Conservation (phyloP, 192 early-diverging fungal genomes). For the Glomus cerebriforme region DNA sequence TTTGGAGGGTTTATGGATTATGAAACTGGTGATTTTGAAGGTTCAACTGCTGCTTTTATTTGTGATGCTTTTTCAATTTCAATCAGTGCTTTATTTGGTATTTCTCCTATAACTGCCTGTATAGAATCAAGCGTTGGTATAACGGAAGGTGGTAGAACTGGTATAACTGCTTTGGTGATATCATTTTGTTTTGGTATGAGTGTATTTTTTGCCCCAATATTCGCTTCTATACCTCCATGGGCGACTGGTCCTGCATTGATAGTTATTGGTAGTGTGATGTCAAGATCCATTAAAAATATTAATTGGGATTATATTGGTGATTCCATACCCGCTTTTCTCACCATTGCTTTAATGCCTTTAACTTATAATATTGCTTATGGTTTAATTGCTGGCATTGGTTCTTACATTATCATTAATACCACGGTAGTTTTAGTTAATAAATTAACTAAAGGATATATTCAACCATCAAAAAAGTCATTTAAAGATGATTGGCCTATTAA, state of each 20-base stretch:
- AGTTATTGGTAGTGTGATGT: constrained; percentile 80
- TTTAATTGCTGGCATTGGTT: constrained; percentile 71
- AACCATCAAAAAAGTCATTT: constrained; percentile 34
- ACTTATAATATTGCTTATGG: constrained; percentile 83
- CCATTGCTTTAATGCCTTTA: constrained; percentile 77
- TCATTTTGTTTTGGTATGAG: constrained; percentile 73
- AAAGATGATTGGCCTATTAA: not conserved
- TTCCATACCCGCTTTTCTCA: constrained; percentile 77
- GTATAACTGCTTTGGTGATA: constrained; percentile 71
- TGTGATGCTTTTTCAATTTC: constrained; percentile 69
- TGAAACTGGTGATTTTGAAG: constrained; percentile 76
- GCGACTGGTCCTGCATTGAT: constrained; percentile 82
- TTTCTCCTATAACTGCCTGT: constrained; percentile 75
- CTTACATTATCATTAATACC: constrained; percentile 74
- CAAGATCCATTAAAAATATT: constrained; percentile 62
- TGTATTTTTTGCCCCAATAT: constrained; percentile 83
- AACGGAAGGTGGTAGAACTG: constrained; percentile 81
- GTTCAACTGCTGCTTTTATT: constrained; percentile 74
- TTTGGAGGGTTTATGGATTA: constrained; percentile 77
- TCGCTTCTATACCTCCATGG: constrained; percentile 84
- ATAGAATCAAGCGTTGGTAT: constrained; percentile 85
- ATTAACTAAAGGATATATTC: constrained; percentile 55
- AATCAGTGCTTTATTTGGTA: constrained; percentile 72
- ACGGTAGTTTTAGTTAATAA: constrained; percentile 54
- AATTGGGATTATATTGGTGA: constrained; percentile 83